Conservation (phyloP, 306 rosid genomes). For the Purshia tridentata region DNA sequence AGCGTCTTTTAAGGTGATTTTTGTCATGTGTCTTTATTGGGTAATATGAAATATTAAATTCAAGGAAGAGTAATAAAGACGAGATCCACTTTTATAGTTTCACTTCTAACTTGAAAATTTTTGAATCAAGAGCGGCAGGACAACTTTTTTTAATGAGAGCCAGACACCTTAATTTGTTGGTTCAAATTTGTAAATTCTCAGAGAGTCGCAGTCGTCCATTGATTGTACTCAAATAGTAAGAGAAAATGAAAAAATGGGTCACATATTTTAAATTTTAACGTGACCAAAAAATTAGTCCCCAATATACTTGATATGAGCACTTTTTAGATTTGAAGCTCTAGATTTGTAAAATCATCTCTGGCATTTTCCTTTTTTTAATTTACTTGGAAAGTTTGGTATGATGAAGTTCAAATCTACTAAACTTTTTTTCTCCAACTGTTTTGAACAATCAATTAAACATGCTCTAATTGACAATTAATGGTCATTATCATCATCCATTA, state of each 20-base stretch:
- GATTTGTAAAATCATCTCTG: background rate
- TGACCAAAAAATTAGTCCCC: too few species aligned
- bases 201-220: too few species aligned
- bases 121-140: too few species aligned
- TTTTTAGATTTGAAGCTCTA: background rate
- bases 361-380: background rate
- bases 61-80: background rate
- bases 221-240: too few species aligned
- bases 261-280: too few species aligned
- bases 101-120: background rate
- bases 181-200: too few species aligned
- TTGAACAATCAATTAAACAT: background rate
- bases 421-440: too few species aligned
- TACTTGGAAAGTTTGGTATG: background rate
- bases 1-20: too few species aligned
- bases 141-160: too few species aligned
- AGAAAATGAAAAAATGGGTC: too few species aligned
- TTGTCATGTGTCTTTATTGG: background rate
- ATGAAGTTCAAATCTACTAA: too few species aligned
- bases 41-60: constrained; percentile 22
- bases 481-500: background rate
- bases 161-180: background rate
- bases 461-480: background rate
- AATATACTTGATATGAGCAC: too few species aligned
- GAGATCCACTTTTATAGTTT: background rate